Percentiles rank a stretch among this genome's conserved stretches.
These are phyloP conservation scores for Annona cherimola DNA, from an alignment of 164 flowering plant genomes.

Conservation along the genomic window DNA sequence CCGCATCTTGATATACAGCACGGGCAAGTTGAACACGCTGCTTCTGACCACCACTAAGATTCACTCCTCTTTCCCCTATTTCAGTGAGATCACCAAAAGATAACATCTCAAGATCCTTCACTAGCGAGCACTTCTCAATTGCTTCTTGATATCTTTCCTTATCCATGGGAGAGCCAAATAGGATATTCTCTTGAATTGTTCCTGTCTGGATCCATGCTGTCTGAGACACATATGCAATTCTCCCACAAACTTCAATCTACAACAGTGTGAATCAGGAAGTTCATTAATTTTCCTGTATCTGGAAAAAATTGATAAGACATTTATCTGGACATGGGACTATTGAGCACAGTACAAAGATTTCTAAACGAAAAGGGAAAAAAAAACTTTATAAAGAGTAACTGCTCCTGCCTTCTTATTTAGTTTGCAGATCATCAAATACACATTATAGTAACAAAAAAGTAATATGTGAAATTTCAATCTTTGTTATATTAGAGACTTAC, in stretches of 20 bases:
- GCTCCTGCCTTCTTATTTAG: too few relatives aligned
- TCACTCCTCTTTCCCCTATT: constrained; percentile 88
- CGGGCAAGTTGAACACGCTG: constrained; percentile 90
- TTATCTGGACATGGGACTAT: too few relatives aligned
- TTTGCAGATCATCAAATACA: too few relatives aligned
- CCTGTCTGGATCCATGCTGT: constrained; percentile 90
- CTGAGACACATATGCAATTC: constrained; percentile 78
- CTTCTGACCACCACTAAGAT: constrained; percentile 92
- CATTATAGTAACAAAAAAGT: too few relatives aligned
- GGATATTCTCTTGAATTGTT: constrained; percentile 64
- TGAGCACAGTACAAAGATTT: too few relatives aligned
- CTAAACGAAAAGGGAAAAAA: too few relatives aligned
- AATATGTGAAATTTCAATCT: background rate
- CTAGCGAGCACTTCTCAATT: constrained; percentile 54
- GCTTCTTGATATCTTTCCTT: constrained; percentile 42
- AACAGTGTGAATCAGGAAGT: background rate
- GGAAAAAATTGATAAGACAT: too few relatives aligned
- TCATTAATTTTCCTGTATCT: too few relatives aligned
- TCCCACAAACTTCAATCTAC: constrained; percentile 63
- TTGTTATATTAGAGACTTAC: constrained; percentile 33
- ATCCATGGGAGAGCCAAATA: constrained; percentile 68
- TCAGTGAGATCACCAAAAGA: constrained; percentile 71
- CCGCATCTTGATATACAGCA: constrained; percentile 79
- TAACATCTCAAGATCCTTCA: constrained; percentile 75
- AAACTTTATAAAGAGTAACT: too few relatives aligned